A percentile compares a stretch with the other conserved stretches of the same genome.
Evolutionary conservation across 140 eudicot genomes (phyloP).

Genomic region (Cichorium intybus): DNA sequence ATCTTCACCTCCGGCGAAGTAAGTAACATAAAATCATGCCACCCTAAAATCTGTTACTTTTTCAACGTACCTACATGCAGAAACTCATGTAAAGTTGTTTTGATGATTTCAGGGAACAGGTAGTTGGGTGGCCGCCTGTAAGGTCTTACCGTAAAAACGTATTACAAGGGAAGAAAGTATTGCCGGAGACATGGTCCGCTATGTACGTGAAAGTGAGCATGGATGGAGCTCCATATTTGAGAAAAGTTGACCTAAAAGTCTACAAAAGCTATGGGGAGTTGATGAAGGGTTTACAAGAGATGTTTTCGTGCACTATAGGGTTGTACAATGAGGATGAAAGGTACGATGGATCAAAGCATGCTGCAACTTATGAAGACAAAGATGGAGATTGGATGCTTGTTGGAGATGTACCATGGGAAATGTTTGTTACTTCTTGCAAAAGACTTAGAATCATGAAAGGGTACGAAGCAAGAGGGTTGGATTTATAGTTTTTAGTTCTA

Average conservation of each 20-base stretch:
- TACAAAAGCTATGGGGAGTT: conserved; percentile 75
- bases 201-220: conserved; percentile 91
- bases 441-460: conserved; percentile 91
- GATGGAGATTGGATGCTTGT: conserved; percentile 99
- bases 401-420: conserved; percentile 98
- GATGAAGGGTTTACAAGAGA: conserved; percentile 54
- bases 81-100: conserved; percentile 14
- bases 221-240: conserved; percentile 96
- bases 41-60: neutral
- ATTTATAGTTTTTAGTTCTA: conserved; percentile 29
- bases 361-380: conserved; percentile 88
- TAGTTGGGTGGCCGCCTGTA: conserved; percentile 97
- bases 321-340: conserved; percentile 63
- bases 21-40: conserved; percentile 26
- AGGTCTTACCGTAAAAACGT: conserved; percentile 61
- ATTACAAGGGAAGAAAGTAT: conserved; percentile 50
- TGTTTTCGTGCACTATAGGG: conserved; percentile 80
- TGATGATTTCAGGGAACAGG: conserved; percentile 63
- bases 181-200: conserved; percentile 42
- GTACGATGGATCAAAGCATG: conserved; percentile 71
- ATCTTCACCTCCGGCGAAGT: conserved; percentile 49
- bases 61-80: neutral
- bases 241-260: conserved; percentile 78
- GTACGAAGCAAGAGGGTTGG: conserved; percentile 82
- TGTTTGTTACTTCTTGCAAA: conserved; percentile 80